Evolutionary conservation across 1,284 basidiomycete genomes (phyloP), one percentile per base, ranked within the genome.

Genomic region (Ceratobasidium theobromae): DNA sequence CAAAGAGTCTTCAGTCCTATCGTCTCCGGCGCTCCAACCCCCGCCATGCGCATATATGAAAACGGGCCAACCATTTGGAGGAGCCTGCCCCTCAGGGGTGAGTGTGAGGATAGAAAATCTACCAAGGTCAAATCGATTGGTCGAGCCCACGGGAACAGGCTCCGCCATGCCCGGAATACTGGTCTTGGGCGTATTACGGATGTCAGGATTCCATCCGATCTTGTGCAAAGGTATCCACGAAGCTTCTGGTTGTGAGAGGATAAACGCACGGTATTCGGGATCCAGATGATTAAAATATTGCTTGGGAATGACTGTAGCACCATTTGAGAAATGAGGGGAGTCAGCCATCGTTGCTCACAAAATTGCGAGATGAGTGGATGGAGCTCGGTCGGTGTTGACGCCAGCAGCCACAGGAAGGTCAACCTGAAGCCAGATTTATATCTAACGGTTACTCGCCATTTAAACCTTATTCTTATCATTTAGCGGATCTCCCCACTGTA

Each of bases 41-140:
- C 83, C 84, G 69, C 86, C 84, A 70, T 87, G 85, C 72, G 83
- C 84, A 75, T 79, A 86, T 28, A 87, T 77, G 57, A 86, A 81
- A 1, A 83, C 80, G 0, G 85, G 84, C 86, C 86, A 87, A 11
- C 86, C 85, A 4, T 73, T 74, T 4, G 68, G 71, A 0, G 85
- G 85, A 0, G 77, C 69, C 0, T 73, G 68, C 0, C 83, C 82
- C 55, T 83, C 79, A 0, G 86, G 87, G 1, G 82, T 85, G 72
- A 85, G 86, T 1, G 81, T 79, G 9, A 85, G 79, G 35, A 85
- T 76, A 41, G 77, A 76, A 58, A 80, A 81, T 43, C 82, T 77
- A 14, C 75, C 75, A 41, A 86, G 72, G 12, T 60, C 57, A 18
- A 60, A 35, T 5, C 45, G 48, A 2, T n/a, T 30, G 9, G 28